Percentiles rank a stretch among this genome's conserved stretches.
These are phyloP conservation scores for Funneliformis caledonium DNA, from an alignment of 371 early-diverging fungal species.

Conservation along the genomic window DNA sequence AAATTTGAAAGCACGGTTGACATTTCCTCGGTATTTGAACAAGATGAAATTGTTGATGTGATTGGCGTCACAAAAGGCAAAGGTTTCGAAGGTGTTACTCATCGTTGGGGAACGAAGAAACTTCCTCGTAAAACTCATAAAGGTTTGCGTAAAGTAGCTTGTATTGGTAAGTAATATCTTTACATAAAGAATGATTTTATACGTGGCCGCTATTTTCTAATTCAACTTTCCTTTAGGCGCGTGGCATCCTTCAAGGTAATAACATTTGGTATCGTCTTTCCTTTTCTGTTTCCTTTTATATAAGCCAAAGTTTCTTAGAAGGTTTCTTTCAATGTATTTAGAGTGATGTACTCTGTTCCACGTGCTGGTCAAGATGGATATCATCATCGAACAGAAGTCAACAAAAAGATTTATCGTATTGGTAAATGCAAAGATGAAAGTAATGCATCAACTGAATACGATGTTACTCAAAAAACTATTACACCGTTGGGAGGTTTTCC, in stretches of 20 bases:
- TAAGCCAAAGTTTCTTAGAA: neutral
- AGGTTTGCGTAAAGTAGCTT: constrained; percentile 99
- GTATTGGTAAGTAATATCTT: constrained; percentile 76
- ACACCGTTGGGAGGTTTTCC: constrained; percentile 99
- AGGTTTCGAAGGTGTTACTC: constrained; percentile 99
- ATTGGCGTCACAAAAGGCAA: constrained; percentile 99
- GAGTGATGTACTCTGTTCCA: constrained; percentile 99
- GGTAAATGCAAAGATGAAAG: constrained; percentile 89
- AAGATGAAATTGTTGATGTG: constrained; percentile 99
- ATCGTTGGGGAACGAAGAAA: constrained; percentile 99
- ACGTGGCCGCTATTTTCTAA: neutral
- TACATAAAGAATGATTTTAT: neutral
- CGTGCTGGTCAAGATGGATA: constrained; percentile 99
- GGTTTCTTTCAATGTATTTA: constrained; percentile 42
- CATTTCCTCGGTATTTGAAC: constrained; percentile 90
- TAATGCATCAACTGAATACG: constrained; percentile 96
- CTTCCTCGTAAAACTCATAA: constrained; percentile 99
- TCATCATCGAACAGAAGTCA: constrained; percentile 99
- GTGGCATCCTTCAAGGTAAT: constrained; percentile 95
- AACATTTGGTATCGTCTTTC: neutral
- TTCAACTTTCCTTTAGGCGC: constrained; percentile 65
- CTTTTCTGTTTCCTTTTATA: neutral
- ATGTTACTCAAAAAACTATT: constrained; percentile 96
- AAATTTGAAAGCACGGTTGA: constrained; percentile 98
- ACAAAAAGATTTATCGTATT: constrained; percentile 99